These are phyloP conservation scores for Leavenworthia alabamica DNA, from an alignment of 345 rosid species.

Conservation along the genomic window DNA sequence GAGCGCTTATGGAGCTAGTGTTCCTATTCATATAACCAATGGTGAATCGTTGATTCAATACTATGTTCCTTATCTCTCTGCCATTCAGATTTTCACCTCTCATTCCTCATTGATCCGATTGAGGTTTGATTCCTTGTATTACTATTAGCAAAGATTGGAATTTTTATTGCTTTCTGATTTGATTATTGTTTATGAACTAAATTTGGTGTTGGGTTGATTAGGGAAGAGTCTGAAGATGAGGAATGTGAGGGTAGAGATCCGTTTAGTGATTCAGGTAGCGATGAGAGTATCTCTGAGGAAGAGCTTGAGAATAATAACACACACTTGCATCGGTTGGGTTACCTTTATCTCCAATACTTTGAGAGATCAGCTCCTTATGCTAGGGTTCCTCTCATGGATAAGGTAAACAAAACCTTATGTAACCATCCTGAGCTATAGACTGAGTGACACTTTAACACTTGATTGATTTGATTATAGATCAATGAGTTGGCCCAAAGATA, in stretches of 20 bases:
- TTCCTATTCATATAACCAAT: conserved; percentile 56
- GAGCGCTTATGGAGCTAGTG: conserved; percentile 99
- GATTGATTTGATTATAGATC: conserved; percentile 42
- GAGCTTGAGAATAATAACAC: conserved; percentile 66
- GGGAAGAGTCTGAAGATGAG: conserved; percentile 77
- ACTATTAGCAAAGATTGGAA: not conserved
- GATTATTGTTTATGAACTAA: not conserved
- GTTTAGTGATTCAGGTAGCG: conserved; percentile 74
- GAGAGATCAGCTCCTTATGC: conserved; percentile 88
- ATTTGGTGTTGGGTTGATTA: conserved; percentile 21
- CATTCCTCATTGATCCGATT: conserved; percentile 51
- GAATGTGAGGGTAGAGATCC: conserved; percentile 74
- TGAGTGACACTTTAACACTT: too few relatives aligned
- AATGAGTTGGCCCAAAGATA: conserved; percentile 56
- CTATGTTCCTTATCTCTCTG: conserved; percentile 95
- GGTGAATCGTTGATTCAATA: conserved; percentile 68
- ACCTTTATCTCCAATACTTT: conserved; percentile 68
- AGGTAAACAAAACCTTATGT: conserved; percentile 50
- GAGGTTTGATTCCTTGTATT: conserved; percentile 37
- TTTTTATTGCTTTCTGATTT: too few relatives aligned
- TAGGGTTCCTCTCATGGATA: conserved; percentile 96
- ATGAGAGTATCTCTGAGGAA: conserved; percentile 86
- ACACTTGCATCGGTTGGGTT: conserved; percentile 62
- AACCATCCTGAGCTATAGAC: too few relatives aligned
- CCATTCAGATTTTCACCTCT: conserved; percentile 86